phyloP scores from a whole-genome alignment of 2,329 filamentous ascomycete genomes.

The Fusarium sp. region DNA sequence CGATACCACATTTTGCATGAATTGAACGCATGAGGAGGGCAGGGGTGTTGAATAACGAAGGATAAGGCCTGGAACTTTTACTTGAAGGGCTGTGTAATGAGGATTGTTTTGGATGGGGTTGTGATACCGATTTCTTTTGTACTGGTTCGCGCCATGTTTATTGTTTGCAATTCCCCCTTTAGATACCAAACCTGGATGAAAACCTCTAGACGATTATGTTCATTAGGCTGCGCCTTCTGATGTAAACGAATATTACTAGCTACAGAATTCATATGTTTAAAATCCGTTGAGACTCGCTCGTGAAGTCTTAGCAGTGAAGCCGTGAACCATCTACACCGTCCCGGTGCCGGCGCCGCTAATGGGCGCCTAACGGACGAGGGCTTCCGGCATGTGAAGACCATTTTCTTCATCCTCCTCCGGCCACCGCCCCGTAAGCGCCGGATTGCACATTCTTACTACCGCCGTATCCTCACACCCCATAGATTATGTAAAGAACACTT shows the following conservation, averaged over 20 bases:
- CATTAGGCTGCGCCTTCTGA: slow-evolving; percentile 30
- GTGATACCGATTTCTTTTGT: slow-evolving; percentile 11
- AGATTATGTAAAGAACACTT: background rate
- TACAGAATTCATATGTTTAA: slow-evolving; percentile 18
- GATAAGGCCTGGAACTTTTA: slow-evolving; percentile 21
- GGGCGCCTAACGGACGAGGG: background rate
- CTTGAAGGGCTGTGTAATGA: background rate
- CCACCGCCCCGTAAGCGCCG: background rate
- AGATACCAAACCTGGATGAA: slow-evolving; percentile 40
- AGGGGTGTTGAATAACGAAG: slow-evolving; percentile 9
- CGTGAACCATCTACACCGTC: background rate
- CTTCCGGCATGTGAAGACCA: background rate
- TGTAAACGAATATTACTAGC: slow-evolving; percentile 28
- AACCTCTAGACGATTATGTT: slow-evolving; percentile 35
- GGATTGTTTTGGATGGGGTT: slow-evolving; percentile 19
- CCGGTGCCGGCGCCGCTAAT: background rate
- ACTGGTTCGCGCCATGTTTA: slow-evolving; percentile 11
- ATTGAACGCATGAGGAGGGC: slow-evolving; percentile 7
- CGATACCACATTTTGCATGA: slow-evolving; percentile 29
- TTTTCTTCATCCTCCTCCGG: background rate
- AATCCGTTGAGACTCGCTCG: accelerated
- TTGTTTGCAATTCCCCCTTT: slow-evolving; percentile 36
- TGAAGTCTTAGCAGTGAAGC: background rate
- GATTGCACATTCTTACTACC: background rate
- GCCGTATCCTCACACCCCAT: no score